phyloP scores from a whole-genome alignment of 192 early-diverging fungal species.

The Mortierella hygrophila region DNA sequence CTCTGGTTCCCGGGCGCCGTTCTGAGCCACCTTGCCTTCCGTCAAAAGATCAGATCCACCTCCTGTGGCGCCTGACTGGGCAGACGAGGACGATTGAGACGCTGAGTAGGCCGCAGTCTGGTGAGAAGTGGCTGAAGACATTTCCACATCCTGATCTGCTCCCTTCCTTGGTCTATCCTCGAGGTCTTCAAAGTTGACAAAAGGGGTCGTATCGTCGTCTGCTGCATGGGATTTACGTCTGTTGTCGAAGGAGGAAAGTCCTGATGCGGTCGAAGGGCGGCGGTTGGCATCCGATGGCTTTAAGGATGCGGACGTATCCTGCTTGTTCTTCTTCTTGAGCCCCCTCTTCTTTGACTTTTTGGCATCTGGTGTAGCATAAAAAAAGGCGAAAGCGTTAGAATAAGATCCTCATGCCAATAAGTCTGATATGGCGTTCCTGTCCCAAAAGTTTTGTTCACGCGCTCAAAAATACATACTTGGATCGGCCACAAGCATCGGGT shows the following conservation, averaged over 20 bases:
- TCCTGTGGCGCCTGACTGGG: background rate
- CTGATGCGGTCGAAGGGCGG: background rate
- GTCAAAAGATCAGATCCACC: background rate
- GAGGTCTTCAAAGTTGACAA: slow-evolving; percentile 54
- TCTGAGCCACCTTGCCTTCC: slow-evolving; percentile 25
- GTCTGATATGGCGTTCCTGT: too few species aligned
- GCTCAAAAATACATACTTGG: slow-evolving; percentile 22
- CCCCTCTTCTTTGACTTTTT: slow-evolving; percentile 18
- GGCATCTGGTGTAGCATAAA: background rate
- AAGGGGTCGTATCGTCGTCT: slow-evolving; percentile 50
- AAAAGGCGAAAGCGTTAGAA: background rate
- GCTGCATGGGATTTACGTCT: slow-evolving; percentile 47
- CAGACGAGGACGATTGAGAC: background rate
- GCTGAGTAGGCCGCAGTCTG: background rate
- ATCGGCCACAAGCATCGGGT: slow-evolving; percentile 26
- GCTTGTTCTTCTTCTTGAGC: slow-evolving; percentile 10
- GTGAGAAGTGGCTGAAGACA: slow-evolving; percentile 18
- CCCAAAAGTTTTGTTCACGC: too few species aligned
- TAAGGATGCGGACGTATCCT: background rate
- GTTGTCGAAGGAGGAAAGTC: slow-evolving; percentile 8
- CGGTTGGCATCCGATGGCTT: slow-evolving; percentile 1
- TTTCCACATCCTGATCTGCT: slow-evolving; percentile 33
- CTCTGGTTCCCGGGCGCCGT: slow-evolving; percentile 46
- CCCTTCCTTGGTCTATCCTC: slow-evolving; percentile 43
- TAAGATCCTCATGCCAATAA: background rate